Base-by-base conservation (phyloP, 805 yeast species). In the Starmerella vitae region DNA sequence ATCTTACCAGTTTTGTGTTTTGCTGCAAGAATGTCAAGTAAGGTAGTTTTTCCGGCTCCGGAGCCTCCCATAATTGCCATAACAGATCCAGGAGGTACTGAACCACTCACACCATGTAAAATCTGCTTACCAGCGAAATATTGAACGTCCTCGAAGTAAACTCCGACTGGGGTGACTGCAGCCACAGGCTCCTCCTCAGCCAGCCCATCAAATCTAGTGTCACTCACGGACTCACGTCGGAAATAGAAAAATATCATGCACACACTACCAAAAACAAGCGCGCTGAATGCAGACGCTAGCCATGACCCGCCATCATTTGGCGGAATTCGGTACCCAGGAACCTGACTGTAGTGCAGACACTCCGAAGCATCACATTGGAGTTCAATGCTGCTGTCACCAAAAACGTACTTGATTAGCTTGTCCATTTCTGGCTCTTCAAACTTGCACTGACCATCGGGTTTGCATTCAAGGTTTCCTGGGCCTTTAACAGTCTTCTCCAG, bases 41-140 rank as follows among this genome's bases (percentile, higher is more conserved):
- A 62, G 0, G 98, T 88, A 1, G 98, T 88, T 56, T 91, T 91
- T 37, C 98, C 98, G 12, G 98, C 97, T 36, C 98, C 98, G 0
- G 96, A 86, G 1, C 96, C 96, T 32, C 98, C 98, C 94, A 91
- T 83, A 30, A 91, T 84, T 0, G 98, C 97, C 56, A 85, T 58
- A 45, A 93, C 79, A 56, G 85, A 85, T 28, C 95, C 79, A 2
- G 96, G 94, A 37, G 73, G 72, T 3, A 77, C 94, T 12, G 74
- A 50, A 8, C 98, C 98, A 49, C 72, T 74, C 0, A 83, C 68
- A 21, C 69, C 65, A 10, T 70, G 66, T 42, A 91, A 66, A 3
- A 91, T 75, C 14, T 59, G 61, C 37, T 56, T 55, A 19, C 63
- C 68, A 0, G 75, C 67, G 1, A 17, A 10, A 54, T 88, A 91